Percentiles rank a stretch among this genome's conserved stretches.
Conservation (phyloP, 306 rosid species). For the Lathyrus oleraceus region DNA sequence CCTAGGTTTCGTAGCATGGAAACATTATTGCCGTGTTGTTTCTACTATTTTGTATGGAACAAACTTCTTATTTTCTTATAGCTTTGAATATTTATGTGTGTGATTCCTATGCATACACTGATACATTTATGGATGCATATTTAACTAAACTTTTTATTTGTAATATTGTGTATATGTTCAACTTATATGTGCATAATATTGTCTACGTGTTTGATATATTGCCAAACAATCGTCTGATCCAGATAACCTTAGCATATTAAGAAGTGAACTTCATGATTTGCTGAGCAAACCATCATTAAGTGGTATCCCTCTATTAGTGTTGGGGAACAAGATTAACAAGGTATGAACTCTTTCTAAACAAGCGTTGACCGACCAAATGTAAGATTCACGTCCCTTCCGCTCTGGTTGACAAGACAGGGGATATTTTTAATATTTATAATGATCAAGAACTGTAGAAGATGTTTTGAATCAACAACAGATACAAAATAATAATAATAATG, state of each 20-base stretch:
- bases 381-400: slow-evolving; percentile 33
- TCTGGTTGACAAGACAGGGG: no score
- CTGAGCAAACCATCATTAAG: slow-evolving; percentile 74
- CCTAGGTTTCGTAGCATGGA: slow-evolving; percentile 99
- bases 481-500: no score
- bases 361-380: slow-evolving; percentile 83
- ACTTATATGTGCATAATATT: slow-evolving; percentile 6
- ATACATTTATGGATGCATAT: neutral
- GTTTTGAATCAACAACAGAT: no score
- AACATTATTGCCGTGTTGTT: slow-evolving; percentile 87
- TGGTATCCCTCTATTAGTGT: slow-evolving; percentile 81
- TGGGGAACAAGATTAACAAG: slow-evolving; percentile 91
- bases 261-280: slow-evolving; percentile 83
- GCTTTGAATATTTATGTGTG: slow-evolving; percentile 6
- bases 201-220: slow-evolving; percentile 28
- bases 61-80: slow-evolving; percentile 32
- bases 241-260: slow-evolving; percentile 71
- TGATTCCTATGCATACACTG: neutral
- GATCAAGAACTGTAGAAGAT: no score
- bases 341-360: slow-evolving; percentile 70
- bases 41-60: slow-evolving; percentile 82
- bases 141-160: slow-evolving; percentile 21
- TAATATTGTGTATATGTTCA: slow-evolving; percentile 16
- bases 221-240: slow-evolving; percentile 45
- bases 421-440: no score